Evolutionary conservation across 768 basidiomycete genomes (phyloP), one percentile per base, ranked within the genome.

Genomic region (Leccinum variicolor): DNA sequence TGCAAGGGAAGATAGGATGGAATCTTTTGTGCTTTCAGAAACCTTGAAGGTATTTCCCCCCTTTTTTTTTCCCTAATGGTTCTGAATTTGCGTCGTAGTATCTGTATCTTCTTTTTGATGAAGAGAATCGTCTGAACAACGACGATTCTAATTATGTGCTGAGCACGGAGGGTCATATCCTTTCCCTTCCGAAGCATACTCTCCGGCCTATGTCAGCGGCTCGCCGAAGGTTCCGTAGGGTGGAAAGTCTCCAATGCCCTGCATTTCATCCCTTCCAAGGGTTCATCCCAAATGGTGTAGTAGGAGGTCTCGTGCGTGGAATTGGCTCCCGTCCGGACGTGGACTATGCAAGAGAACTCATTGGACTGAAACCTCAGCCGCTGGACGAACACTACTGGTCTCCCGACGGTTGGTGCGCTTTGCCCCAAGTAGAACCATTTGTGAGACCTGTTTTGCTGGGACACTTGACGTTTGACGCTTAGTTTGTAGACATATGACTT

Each of bases 141-240:
- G 87, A 91, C 64, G 87, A 91, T 68, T 89, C 90, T 0, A 90
- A 94, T 69, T 90, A 87, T 60, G 91, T 98, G 10, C 90, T 97
- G 69, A 92, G 94, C 6, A 99, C 97, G 1, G 97, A 98, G 72
- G 97, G 96, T 0, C 97, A 99, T 68, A 80, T 93, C 25, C 77
- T 99, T 46, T 79, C 79, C 11, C 80, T 97, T 19, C 84, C 83
- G 1, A 70, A 64, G 39, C 66, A 81, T 48, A 76, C 82, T 51
- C 75, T 89, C 28, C 81, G 77, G 60, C 80, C 82, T 8, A 73
- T 82, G 36, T 84, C 89, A n/a, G 60, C 81, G 31, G 73, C 81
- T 4, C 83, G 85, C 17, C 81, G 81, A 65, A 81, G 81, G 61
- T 73, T 84, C 60, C 84, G 90, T 19, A 79, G 81, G 23, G 77